Conservation (phyloP, 768 basidiomycete genomes). For the Lactarius tabidus region DNA sequence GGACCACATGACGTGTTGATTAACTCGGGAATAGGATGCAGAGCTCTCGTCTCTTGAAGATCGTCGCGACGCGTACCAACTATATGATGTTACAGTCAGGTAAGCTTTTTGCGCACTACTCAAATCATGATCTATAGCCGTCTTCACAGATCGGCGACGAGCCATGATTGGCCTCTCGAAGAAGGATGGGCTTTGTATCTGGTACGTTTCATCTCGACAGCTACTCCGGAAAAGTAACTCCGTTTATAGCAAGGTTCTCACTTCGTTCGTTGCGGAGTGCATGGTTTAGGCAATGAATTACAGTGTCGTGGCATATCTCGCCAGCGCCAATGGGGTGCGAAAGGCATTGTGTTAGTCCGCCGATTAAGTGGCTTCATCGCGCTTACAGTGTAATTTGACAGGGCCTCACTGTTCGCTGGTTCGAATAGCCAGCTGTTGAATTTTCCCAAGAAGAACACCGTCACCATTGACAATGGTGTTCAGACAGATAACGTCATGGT, state of each 20-base stretch:
- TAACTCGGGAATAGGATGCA: slow-evolving; percentile 50
- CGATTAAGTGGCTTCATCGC: slow-evolving; percentile 2
- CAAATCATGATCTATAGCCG: neutral
- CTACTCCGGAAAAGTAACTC: neutral
- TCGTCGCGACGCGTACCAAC: slow-evolving; percentile 53
- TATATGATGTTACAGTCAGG: slow-evolving; percentile 70
- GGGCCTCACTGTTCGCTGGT: slow-evolving; percentile 47
- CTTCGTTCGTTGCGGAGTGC: slow-evolving; percentile 60
- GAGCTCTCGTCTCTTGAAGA: slow-evolving; percentile 59
- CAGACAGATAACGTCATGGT: slow-evolving; percentile 46
- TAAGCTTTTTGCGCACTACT: slow-evolving; percentile 29
- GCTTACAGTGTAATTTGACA: slow-evolving; percentile 26
- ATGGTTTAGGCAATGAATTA: slow-evolving; percentile 61
- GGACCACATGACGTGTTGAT: neutral
- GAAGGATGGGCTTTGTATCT: slow-evolving; percentile 67
- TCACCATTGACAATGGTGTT: slow-evolving; percentile 57
- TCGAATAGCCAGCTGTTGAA: slow-evolving; percentile 44
- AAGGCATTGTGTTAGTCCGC: slow-evolving; percentile 58
- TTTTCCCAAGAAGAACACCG: slow-evolving; percentile 51
- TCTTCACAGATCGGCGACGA: slow-evolving; percentile 49
- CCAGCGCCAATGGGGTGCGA: slow-evolving; percentile 69
- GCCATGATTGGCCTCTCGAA: slow-evolving; percentile 68
- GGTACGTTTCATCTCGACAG: slow-evolving; percentile 35
- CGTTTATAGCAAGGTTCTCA: slow-evolving; percentile 60
- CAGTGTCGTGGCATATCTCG: slow-evolving; percentile 62